phyloP scores from a whole-genome alignment of 2,329 filamentous ascomycete genomes.

The Fusarium begoniae region DNA sequence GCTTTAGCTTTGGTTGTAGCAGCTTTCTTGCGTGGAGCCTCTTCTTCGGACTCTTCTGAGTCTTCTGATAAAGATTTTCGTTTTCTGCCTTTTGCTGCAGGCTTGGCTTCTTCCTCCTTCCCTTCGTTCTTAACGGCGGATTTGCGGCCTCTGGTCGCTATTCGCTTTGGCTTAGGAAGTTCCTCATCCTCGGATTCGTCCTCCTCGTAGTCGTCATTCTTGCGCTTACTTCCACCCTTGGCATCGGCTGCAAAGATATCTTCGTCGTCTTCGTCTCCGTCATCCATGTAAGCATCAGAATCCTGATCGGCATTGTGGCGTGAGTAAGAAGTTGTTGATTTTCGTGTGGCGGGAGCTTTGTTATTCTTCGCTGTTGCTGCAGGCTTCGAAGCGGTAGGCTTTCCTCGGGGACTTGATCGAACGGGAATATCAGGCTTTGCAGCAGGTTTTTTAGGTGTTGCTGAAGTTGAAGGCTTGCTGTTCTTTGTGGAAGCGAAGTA shows the following conservation, averaged over 20 bases:
- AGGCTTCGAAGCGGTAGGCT: conserved; percentile 48
- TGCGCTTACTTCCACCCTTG: conserved; percentile 71
- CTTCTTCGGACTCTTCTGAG: conserved; percentile 66
- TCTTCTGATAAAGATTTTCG: conserved; percentile 66
- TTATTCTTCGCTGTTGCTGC: conserved; percentile 44
- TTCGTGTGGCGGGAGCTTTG: conserved; percentile 51
- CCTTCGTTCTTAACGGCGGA: conserved; percentile 31
- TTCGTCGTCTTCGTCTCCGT: conserved; percentile 75
- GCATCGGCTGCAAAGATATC: conserved; percentile 84
- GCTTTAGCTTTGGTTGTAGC: conserved; percentile 67
- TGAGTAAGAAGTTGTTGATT: conserved; percentile 52
- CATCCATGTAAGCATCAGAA: conserved; percentile 69
- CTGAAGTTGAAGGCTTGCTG: conserved; percentile 49
- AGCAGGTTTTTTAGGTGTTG: conserved; percentile 53
- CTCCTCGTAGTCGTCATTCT: conserved; percentile 78
- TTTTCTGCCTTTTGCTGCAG: conserved; percentile 56
- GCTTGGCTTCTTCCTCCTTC: conserved; percentile 43
- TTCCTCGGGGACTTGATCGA: conserved; percentile 63
- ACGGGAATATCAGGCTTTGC: conserved; percentile 56
- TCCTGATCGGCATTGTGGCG: conserved; percentile 58
- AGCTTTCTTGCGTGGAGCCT: conserved; percentile 68
- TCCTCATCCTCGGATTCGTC: conserved; percentile 78
- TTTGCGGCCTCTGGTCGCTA: conserved; percentile 55
- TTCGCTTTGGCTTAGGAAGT: conserved; percentile 67
- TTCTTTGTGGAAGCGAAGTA: conserved; percentile 63